phyloP scores from a whole-genome alignment of 176 grass and related monocot species.

The Zea luxurians region DNA sequence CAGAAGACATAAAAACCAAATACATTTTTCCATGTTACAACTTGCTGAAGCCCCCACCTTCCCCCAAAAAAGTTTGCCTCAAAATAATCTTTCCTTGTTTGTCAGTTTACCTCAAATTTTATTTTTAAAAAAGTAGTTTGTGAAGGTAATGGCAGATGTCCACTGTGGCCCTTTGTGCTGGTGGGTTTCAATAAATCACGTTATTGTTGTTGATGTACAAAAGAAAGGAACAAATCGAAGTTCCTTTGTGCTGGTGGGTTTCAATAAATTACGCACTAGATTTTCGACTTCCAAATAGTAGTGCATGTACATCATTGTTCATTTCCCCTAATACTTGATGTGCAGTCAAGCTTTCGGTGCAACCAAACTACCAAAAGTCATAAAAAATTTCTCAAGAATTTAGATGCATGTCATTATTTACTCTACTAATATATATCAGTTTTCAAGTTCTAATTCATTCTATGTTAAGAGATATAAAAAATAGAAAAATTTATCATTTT shows the following conservation, averaged over 20 bases:
- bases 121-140: background rate
- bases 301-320: too few species aligned
- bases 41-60: background rate
- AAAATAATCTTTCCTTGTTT: background rate
- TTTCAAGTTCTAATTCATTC: too few species aligned
- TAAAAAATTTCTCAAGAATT: too few species aligned
- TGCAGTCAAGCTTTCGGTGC: too few species aligned
- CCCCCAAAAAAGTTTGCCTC: background rate
- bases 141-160: background rate
- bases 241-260: background rate
- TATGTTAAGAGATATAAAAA: too few species aligned
- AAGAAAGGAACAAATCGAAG: background rate
- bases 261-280: background rate
- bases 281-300: background rate
- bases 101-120: background rate
- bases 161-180: background rate
- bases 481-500: too few species aligned
- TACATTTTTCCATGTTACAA: background rate
- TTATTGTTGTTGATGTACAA: background rate
- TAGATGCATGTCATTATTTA: too few species aligned
- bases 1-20: background rate
- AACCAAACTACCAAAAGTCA: too few species aligned
- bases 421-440: too few species aligned
- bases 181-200: too few species aligned
- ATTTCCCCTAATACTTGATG: background rate